Percentiles rank a stretch among this genome's conserved stretches.
These are phyloP conservation scores for Cystobasidium ongulense DNA, from an alignment of 768 basidiomycete genomes.

Conservation along the genomic window DNA sequence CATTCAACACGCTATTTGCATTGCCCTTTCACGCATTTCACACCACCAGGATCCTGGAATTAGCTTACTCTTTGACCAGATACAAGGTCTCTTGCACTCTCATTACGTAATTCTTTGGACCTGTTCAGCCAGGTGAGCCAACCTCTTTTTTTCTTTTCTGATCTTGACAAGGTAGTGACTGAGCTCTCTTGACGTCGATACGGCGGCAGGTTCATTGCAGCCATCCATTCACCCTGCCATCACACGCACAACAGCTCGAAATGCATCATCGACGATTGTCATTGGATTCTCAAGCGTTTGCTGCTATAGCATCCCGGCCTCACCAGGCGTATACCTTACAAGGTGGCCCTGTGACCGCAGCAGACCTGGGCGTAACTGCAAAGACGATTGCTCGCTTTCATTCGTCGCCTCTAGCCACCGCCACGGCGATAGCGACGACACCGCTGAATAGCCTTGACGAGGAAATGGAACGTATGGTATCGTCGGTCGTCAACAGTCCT, in stretches of 20 bases:
- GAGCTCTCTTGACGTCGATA: too few species aligned
- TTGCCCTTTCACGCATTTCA: too few species aligned
- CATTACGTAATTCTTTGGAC: too few species aligned
- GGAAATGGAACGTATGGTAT: slow-evolving; percentile 29
- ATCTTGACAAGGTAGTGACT: too few species aligned
- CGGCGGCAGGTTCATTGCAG: too few species aligned
- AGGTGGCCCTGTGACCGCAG: not conserved
- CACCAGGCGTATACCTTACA: not conserved
- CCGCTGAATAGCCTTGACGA: not conserved
- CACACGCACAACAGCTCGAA: not conserved
- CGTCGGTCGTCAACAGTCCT: slow-evolving; percentile 20
- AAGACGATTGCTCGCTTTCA: not conserved
- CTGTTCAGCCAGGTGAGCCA: too few species aligned
- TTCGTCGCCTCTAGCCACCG: not conserved
- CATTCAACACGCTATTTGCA: too few species aligned
- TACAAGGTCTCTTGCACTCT: too few species aligned
- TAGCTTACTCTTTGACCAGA: too few species aligned
- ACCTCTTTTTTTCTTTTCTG: too few species aligned
- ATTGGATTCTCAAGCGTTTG: not conserved
- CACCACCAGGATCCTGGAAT: too few species aligned
- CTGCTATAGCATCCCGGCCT: not conserved
- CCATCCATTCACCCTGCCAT: not conserved
- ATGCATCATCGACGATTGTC: not conserved
- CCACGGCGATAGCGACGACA: not conserved
- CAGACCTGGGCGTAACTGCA: not conserved